phyloP scores from a whole-genome alignment of 371 early-diverging fungal genomes.

The Mortierella sp. region DNA sequence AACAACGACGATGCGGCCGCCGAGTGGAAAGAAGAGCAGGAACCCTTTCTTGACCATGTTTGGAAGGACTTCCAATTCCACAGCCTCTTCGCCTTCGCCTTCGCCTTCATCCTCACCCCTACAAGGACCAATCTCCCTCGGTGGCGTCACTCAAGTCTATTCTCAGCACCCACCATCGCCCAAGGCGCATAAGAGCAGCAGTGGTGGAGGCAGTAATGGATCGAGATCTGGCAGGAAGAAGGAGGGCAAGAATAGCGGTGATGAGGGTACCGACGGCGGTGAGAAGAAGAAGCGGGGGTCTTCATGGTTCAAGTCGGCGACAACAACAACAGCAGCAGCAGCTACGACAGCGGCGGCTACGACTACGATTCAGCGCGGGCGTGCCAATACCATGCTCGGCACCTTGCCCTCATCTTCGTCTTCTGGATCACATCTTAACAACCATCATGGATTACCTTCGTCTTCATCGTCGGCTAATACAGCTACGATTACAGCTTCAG shows the following conservation, averaged over 20 bases:
- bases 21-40: constrained; percentile 3
- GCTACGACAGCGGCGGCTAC: too few species aligned
- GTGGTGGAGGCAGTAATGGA: neutral
- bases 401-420: neutral
- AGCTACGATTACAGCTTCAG: neutral
- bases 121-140: neutral
- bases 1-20: too few species aligned
- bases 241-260: neutral
- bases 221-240: neutral
- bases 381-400: neutral
- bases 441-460: neutral
- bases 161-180: neutral
- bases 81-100: neutral
- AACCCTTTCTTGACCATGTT: constrained; percentile 33
- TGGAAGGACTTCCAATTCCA: constrained; percentile 11
- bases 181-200: neutral
- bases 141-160: neutral
- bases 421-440: neutral
- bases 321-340: neutral
- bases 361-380: neutral
- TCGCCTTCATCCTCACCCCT: neutral
- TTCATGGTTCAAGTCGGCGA: neutral
- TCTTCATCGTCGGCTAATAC: neutral
- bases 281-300: neutral
- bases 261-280: neutral